Evolutionary conservation across 2,329 filamentous ascomycete species (phyloP).

Genomic region (Hysterium pulicare): DNA sequence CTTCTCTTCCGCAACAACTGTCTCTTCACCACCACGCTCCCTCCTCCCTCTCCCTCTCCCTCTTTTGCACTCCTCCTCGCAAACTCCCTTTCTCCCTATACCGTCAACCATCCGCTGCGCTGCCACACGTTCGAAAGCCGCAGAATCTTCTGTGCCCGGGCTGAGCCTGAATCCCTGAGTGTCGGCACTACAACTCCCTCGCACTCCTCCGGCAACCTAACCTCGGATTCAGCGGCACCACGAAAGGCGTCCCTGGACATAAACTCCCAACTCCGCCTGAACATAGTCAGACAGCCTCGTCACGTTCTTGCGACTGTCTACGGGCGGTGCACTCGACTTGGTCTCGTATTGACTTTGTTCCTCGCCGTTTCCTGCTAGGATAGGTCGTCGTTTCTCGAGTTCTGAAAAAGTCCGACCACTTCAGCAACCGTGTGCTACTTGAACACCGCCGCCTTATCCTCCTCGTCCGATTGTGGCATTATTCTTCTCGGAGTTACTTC

Average conservation of each 20-base stretch:
- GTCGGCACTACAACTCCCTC: slow-evolving; percentile 12
- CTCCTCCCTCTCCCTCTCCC: slow-evolving; percentile 5
- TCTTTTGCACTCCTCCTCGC: slow-evolving; percentile 8
- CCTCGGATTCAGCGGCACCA: slow-evolving; percentile 3
- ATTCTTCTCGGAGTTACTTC: slow-evolving; percentile 11
- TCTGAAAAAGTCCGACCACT: neutral
- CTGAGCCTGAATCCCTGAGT: slow-evolving; percentile 7
- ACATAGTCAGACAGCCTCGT: neutral
- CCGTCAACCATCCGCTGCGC: slow-evolving; percentile 4
- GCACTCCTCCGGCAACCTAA: slow-evolving; percentile 13
- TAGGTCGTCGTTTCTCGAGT: neutral
- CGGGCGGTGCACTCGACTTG: too few relatives aligned
- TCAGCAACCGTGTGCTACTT: too few relatives aligned
- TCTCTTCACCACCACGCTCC: too few relatives aligned
- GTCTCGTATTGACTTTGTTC: neutral
- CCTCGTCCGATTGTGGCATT: slow-evolving; percentile 10
- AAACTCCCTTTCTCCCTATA: slow-evolving; percentile 8
- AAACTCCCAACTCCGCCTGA: neutral
- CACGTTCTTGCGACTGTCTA: neutral
- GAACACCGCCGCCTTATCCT: neutral
- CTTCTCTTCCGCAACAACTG: too few relatives aligned
- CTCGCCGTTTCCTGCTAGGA: neutral
- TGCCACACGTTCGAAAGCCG: neutral
- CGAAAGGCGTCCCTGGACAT: neutral
- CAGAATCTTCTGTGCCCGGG: slow-evolving; percentile 7